These are phyloP conservation scores for Puya raimondii DNA, from an alignment of 176 grass and related monocot species.

Conservation along the genomic window DNA sequence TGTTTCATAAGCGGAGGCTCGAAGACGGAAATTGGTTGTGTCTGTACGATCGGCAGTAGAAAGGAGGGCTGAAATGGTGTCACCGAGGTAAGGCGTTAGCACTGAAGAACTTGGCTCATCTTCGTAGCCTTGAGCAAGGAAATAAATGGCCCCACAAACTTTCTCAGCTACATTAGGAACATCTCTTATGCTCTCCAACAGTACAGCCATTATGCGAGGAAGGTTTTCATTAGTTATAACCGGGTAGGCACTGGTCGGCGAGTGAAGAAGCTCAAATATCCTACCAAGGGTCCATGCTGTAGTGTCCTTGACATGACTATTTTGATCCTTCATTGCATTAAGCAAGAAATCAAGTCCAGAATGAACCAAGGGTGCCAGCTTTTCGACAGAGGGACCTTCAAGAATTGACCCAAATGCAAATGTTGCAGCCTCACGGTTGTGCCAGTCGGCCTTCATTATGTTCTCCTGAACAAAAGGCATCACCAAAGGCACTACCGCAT, in stretches of 20 bases:
- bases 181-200: constrained; percentile 82
- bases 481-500: constrained; percentile 61
- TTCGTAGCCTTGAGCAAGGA: constrained; percentile 79
- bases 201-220: constrained; percentile 61
- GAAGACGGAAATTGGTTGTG: constrained; percentile 52
- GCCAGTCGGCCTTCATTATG: constrained; percentile 75
- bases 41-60: constrained; percentile 65
- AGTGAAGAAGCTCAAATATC: constrained; percentile 85
- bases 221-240: constrained; percentile 72
- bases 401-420: constrained; percentile 98
- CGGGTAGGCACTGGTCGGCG: constrained; percentile 43
- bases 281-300: constrained; percentile 92
- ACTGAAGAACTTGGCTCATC: constrained; percentile 43
- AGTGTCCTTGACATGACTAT: constrained; percentile 81
- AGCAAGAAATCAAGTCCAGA: constrained; percentile 69
- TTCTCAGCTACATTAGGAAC: constrained; percentile 82
- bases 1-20: constrained; percentile 78
- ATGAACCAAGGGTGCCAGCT: constrained; percentile 51
- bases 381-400: constrained; percentile 78
- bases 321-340: constrained; percentile 62
- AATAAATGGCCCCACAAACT: constrained; percentile 80
- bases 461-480: constrained; percentile 80
- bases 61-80: constrained; percentile 64
- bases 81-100: constrained; percentile 77
- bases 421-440: constrained; percentile 62